A percentile compares a stretch with the other conserved stretches of the same genome.
phyloP scores from a whole-genome alignment of 768 basidiomycete genomes.

The Postia placenta region DNA sequence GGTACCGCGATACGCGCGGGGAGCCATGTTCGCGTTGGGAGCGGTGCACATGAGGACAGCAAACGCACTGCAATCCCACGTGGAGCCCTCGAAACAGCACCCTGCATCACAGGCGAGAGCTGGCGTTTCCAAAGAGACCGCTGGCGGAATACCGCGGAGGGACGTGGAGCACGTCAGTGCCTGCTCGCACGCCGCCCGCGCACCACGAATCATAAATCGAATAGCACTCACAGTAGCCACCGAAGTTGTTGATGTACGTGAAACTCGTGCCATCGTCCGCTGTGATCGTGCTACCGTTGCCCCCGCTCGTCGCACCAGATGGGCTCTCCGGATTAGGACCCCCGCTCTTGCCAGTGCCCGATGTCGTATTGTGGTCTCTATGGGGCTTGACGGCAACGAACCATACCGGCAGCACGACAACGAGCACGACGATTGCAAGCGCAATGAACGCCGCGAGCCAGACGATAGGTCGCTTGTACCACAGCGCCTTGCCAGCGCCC shows the following conservation, averaged over 20 bases:
- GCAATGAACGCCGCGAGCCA: slow-evolving; percentile 12
- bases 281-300: slow-evolving; percentile 62
- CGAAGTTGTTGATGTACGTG: slow-evolving; percentile 73
- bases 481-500: slow-evolving; percentile 5
- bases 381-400: slow-evolving; percentile 20
- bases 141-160: too few species aligned
- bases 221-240: slow-evolving; percentile 59
- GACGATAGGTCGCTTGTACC: slow-evolving; percentile 18
- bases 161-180: too few species aligned
- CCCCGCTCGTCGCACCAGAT: slow-evolving; percentile 38
- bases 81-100: too few species aligned
- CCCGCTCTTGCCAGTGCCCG: not conserved
- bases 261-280: slow-evolving; percentile 66
- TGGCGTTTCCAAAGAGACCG: too few species aligned
- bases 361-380: slow-evolving; percentile 5
- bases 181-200: too few species aligned
- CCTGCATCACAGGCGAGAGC: too few species aligned
- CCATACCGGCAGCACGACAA: slow-evolving; percentile 24
- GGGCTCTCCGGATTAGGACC: slow-evolving; percentile 14
- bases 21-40: too few species aligned
- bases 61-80: too few species aligned
- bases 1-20: too few species aligned
- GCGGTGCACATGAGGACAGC: too few species aligned
- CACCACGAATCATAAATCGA: too few species aligned
- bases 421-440: slow-evolving; percentile 20